phyloP scores from a whole-genome alignment of 306 rosid genomes.

The Mimosa bimucronata region DNA sequence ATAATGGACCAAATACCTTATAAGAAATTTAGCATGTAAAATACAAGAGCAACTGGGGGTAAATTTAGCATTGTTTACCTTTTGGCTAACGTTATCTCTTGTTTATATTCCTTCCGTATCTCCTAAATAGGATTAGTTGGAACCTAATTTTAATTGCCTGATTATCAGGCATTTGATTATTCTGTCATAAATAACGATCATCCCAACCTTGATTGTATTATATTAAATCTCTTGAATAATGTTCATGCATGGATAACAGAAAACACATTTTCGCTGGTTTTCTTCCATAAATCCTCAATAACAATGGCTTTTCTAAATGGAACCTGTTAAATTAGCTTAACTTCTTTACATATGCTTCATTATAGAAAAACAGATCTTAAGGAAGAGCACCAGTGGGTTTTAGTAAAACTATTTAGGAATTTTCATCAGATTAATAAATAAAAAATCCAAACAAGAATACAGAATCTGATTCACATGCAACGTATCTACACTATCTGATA shows the following conservation, averaged over 20 bases:
- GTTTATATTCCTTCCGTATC: too few species aligned
- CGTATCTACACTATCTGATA: background rate
- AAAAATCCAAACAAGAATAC: background rate
- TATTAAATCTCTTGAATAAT: background rate
- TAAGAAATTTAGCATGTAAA: too few species aligned
- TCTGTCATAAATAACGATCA: background rate
- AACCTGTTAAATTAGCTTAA: slow-evolving; percentile 19
- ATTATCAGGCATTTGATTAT: too few species aligned
- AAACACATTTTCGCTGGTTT: background rate
- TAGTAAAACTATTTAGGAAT: background rate
- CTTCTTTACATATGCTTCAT: background rate
- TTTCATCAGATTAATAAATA: background rate
- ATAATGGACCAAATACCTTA: too few species aligned
- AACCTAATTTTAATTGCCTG: too few species aligned
- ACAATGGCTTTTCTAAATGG: slow-evolving; percentile 13
- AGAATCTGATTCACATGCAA: slow-evolving; percentile 11
- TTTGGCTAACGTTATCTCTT: too few species aligned
- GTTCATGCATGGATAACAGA: background rate
- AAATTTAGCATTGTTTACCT: too few species aligned
- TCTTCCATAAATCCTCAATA: background rate
- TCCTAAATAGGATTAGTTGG: too few species aligned
- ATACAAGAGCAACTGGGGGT: too few species aligned
- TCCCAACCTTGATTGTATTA: background rate
- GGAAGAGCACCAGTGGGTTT: background rate
- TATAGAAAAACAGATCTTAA: background rate